Base-by-base conservation (phyloP, 345 rosid genomes). In the Eucalyptus decipiens region DNA sequence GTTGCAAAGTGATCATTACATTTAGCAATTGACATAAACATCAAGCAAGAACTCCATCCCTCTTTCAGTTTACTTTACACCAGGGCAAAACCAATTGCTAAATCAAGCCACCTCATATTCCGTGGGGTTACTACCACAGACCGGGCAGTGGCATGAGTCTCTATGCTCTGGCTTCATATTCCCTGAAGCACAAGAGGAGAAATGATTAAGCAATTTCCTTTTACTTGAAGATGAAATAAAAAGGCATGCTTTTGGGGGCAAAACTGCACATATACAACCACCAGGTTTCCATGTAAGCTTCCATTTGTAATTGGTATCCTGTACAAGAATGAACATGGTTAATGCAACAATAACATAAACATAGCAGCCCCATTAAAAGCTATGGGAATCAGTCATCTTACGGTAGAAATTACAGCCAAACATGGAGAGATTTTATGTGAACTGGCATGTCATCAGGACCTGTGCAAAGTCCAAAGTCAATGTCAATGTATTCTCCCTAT, bases 131-230 rank as follows among this genome's bases (percentile, higher is more conserved):
- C 94, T 80, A 96, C 98, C 91, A 97, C 95, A 89, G 91, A 96
- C 62, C 99, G 95, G 19, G 98, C 91, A 51, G 98, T 95, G 43
- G 98, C 96, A 52, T 91, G 93, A n/a, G 89, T 97, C 98, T 9
- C 99, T 98, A 72, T 97, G 99, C 93, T 97, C 99, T 56, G 96
- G 96, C 99, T n/a, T n/a, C 99, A 96, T 92, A 97, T 96, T 85
- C 99, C 99, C 99, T 97, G 93, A 90, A 92, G 37, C 88, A 13
- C 3, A 65, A 62, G 88, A 65, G 15, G 40, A 62, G 42, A 37
- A 28, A 87, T 60, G 6, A 87, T 32, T 52, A 87, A 45, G 19
- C 80, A 21, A 49, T 17, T 42, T 34, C 24, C 47, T n/a, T n/a
- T n/a, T n/a, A 45, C 60, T 86, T 51, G 40, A 85, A 47, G 52